phyloP scores from a whole-genome alignment of 495 filamentous ascomycete genomes.

The Podospora conica region DNA sequence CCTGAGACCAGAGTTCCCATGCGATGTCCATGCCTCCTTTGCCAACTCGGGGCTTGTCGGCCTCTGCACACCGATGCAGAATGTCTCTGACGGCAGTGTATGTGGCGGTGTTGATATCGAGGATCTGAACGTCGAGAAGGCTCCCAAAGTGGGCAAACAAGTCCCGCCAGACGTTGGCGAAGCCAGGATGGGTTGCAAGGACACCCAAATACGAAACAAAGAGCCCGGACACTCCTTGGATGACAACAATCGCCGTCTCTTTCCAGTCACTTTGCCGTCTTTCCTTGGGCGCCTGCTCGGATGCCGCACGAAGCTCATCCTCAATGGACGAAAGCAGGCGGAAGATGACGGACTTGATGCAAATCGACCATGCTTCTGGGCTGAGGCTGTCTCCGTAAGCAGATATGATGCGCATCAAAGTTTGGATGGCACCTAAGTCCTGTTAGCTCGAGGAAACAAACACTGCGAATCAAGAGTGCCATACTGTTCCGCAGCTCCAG shows the following conservation, averaged over 20 bases:
- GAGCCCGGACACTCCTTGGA: slow-evolving; percentile 62
- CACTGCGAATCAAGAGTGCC: neutral
- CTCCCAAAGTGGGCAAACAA: slow-evolving; percentile 59
- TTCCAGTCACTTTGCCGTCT: slow-evolving; percentile 55
- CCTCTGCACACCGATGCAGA: slow-evolving; percentile 47
- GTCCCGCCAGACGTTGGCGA: slow-evolving; percentile 60
- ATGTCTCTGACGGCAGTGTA: slow-evolving; percentile 64
- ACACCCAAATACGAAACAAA: slow-evolving; percentile 62
- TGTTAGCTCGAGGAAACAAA: slow-evolving; percentile 16
- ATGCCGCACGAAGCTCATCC: slow-evolving; percentile 32
- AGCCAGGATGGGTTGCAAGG: slow-evolving; percentile 49
- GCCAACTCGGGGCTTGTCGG: slow-evolving; percentile 47
- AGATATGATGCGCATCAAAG: slow-evolving; percentile 84
- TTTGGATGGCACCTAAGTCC: slow-evolving; percentile 65
- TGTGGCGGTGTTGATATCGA: slow-evolving; percentile 66
- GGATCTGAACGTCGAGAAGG: slow-evolving; percentile 52
- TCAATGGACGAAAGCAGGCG: slow-evolving; percentile 60
- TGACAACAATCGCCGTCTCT: slow-evolving; percentile 68
- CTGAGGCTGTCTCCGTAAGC: slow-evolving; percentile 77
- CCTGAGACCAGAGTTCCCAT: slow-evolving; percentile 68
- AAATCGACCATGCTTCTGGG: slow-evolving; percentile 75
- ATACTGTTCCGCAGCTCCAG: slow-evolving; percentile 82
- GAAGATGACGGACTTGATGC: slow-evolving; percentile 73
- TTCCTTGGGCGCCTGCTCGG: slow-evolving; percentile 27
- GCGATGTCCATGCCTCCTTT: slow-evolving; percentile 53